A percentile compares a stretch with the other conserved stretches of the same genome.
Evolutionary conservation across 2,329 filamentous ascomycete genomes (phyloP).

Genomic region (Talaromyces sp.): DNA sequence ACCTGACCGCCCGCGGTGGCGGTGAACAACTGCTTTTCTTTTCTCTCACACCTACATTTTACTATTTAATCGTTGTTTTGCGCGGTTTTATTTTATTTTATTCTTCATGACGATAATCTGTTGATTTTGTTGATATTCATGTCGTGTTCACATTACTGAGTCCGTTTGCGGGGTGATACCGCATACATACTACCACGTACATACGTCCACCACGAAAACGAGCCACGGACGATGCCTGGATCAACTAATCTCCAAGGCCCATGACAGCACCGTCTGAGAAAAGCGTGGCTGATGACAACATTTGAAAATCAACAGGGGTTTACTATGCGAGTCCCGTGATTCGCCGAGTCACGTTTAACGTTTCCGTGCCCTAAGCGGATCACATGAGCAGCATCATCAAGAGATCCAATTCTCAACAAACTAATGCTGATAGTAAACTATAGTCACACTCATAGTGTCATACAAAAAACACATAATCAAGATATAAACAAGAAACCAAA

Average conservation of each 20-base stretch:
- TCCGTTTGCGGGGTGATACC: background rate
- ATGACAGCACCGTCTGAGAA: background rate
- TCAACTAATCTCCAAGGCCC: background rate
- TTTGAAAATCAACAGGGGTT: background rate
- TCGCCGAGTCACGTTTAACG: background rate
- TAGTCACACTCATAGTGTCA: background rate
- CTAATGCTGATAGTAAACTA: background rate
- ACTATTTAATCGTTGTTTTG: background rate
- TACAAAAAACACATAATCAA: background rate
- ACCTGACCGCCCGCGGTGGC: slow-evolving; percentile 3
- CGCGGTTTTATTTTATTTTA: background rate
- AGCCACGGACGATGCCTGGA: background rate
- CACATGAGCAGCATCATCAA: background rate
- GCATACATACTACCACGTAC: too few species aligned
- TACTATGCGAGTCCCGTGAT: background rate
- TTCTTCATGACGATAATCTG: background rate
- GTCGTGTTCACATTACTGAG: background rate
- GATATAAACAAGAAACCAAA: background rate
- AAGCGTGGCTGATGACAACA: background rate
- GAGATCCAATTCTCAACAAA: background rate
- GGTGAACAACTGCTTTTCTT: background rate
- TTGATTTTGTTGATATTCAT: background rate
- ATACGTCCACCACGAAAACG: too few species aligned
- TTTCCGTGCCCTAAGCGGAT: background rate
- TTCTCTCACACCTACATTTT: background rate